Evolutionary conservation across 805 yeast species (phyloP), one percentile per base, ranked within the genome.

Genomic region (Yarrowia deformans): DNA sequence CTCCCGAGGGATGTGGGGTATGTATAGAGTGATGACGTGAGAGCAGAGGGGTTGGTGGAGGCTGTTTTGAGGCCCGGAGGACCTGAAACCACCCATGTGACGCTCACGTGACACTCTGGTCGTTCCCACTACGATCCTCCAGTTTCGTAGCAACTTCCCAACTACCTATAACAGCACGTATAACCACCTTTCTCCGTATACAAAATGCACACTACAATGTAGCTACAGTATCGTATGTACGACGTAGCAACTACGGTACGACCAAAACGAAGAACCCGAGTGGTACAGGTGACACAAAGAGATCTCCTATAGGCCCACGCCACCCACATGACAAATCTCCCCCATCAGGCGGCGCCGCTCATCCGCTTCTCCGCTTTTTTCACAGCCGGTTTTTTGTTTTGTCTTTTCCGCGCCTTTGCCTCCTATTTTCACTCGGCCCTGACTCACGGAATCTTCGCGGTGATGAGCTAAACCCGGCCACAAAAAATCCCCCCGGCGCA

Each of bases 401-500:
- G 19, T 56, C n/a, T 40, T 56, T 42, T 54, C 3, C 29, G 29
- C 29, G 29, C 29, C 29, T 56, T 56, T 56, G 48, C 63, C 48
- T 40, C 63, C 46, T 56, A 56, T 56, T 56, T 56, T 56, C 48
- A 54, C 60, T 54, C 60, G 60, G 60, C 60, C 45, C 60, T 54
- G 58, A 54, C 63, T 56, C 63, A 56, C 63, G 63, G 63, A 32
- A 37, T 35, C 43, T 35, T 35, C 45, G 19, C 60, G 60, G 48
- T 56, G 46, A 56, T 32, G 63, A 60, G 52, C 52, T 45, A 43
- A 60, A 60, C 52, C 48, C 52, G 52, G 66, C 8, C 4, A 8
- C n/a, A 14, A 60, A 60, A 60, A 60, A 60, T 43, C 42, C 66
- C 66, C 66, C 66, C 66, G 66, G 2, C 13, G 52, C 1, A 18